Percentiles rank a stretch among this genome's conserved stretches.
These are phyloP conservation scores for Apiotrichum akiyoshidainum DNA, from an alignment of 1,284 basidiomycete species.

Conservation along the genomic window DNA sequence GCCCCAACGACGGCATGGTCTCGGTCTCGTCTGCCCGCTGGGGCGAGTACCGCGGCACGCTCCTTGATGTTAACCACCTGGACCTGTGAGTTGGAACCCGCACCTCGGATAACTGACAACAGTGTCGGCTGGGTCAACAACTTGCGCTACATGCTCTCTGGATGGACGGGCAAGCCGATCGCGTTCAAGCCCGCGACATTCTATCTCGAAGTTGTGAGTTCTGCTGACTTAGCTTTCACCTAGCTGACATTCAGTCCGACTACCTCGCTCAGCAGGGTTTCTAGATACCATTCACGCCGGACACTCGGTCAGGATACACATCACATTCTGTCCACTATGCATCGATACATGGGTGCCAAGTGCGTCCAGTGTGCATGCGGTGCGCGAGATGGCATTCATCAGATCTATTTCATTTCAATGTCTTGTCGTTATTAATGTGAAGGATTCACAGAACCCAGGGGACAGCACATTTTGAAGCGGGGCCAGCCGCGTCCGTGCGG, in stretches of 20 bases:
- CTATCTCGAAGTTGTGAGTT: slow-evolving; percentile 67
- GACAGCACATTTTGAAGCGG: too few relatives aligned
- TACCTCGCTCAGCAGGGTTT: slow-evolving; percentile 48
- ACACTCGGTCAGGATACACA: too few relatives aligned
- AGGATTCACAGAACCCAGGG: too few relatives aligned
- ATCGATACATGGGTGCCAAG: too few relatives aligned
- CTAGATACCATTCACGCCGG: slow-evolving; percentile 14
- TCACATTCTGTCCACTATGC: too few relatives aligned
- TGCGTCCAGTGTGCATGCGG: too few relatives aligned
- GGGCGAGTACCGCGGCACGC: slow-evolving; percentile 72
- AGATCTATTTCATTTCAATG: too few relatives aligned
- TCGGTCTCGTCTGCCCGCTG: slow-evolving; percentile 82
- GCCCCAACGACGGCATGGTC: slow-evolving; percentile 91
- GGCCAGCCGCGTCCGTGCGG: too few relatives aligned
- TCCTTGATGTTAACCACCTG: slow-evolving; percentile 85
- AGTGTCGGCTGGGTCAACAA: slow-evolving; percentile 55
- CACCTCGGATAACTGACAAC: background rate
- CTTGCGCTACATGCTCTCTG: slow-evolving; percentile 74
- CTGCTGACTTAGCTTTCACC: too few relatives aligned
- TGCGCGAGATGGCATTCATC: too few relatives aligned
- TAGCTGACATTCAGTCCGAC: slow-evolving; percentile 35
- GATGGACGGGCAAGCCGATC: slow-evolving; percentile 81
- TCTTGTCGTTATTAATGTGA: too few relatives aligned
- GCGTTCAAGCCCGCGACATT: slow-evolving; percentile 84
- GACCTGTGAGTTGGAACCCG: slow-evolving; percentile 68